phyloP scores from a whole-genome alignment of 2,329 filamentous ascomycete genomes.

The Verticillium isaacii region DNA sequence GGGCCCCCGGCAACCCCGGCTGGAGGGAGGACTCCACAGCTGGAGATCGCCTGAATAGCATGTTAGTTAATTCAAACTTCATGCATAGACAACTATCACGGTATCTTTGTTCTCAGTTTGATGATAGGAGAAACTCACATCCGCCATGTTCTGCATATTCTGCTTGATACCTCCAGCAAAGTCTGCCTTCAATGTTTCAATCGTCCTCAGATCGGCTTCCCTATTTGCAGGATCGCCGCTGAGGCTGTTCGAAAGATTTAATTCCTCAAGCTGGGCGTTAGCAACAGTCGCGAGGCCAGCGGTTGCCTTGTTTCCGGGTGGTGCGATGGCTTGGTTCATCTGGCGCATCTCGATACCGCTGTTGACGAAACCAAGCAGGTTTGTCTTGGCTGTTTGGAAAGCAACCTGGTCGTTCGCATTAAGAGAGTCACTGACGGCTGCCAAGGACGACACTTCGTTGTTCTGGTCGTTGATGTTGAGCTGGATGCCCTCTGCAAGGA shows the following conservation, averaged over 20 bases:
- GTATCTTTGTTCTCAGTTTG: no score
- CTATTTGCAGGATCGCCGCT: conserved; percentile 6
- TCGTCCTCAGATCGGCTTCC: conserved; percentile 2
- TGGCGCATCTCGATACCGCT: conserved; percentile 11
- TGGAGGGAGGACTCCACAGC: not conserved
- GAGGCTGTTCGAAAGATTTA: conserved; percentile 7
- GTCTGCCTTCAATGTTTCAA: conserved; percentile 7
- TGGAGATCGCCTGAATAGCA: not conserved
- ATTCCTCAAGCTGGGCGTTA: conserved; percentile 8
- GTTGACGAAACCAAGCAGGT: conserved; percentile 10
- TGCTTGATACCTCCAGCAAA: conserved; percentile 11
- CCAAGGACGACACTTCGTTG: conserved; percentile 6
- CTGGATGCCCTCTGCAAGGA: conserved; percentile 9
- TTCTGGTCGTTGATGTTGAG: conserved; percentile 11
- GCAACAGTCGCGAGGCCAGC: conserved; percentile 10
- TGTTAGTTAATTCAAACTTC: not conserved
- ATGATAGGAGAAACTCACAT: not conserved
- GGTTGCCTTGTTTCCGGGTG: conserved; percentile 6
- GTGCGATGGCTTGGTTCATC: conserved; percentile 10
- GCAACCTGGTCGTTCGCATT: conserved; percentile 8
- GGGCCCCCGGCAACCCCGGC: not conserved
- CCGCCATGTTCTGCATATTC: conserved; percentile 11
- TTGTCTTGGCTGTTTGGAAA: conserved; percentile 12
- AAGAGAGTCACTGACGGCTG: conserved; percentile 7
- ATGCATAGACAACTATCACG: not conserved